Percentiles rank a stretch among this genome's conserved stretches.
Conservation (phyloP, 768 basidiomycete genomes). For the Pisolithus orientalis region DNA sequence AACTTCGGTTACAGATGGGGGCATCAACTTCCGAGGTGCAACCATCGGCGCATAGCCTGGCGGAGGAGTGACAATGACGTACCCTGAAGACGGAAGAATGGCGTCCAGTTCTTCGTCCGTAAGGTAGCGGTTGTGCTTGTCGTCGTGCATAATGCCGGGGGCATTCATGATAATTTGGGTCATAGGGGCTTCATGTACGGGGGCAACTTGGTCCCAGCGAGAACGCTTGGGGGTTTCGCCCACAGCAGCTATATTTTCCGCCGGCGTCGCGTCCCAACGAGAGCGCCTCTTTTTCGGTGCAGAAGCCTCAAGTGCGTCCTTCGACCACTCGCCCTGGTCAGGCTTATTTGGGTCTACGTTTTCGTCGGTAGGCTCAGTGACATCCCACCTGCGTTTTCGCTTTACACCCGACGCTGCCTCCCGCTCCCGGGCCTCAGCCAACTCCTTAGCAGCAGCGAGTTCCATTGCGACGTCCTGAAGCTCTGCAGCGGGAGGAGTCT, state of each 20-base stretch:
- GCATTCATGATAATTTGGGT: constrained; percentile 84
- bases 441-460: constrained; percentile 43
- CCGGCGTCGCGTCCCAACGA: constrained; percentile 92
- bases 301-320: constrained; percentile 65
- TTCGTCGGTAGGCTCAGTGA: constrained; percentile 54
- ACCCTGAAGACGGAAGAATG: constrained; percentile 81
- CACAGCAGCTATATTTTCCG: constrained; percentile 44
- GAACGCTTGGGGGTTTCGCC: constrained; percentile 82
- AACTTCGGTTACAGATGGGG: constrained; percentile 45
- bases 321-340: constrained; percentile 65
- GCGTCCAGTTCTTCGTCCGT: constrained; percentile 94
- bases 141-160: constrained; percentile 77
- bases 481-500: constrained; percentile 82
- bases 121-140: constrained; percentile 94
- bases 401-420: constrained; percentile 46
- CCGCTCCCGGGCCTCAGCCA: constrained; percentile 32
- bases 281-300: constrained; percentile 90
- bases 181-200: constrained; percentile 62
- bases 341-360: constrained; percentile 56
- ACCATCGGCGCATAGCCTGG: constrained; percentile 84
- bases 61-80: constrained; percentile 88
- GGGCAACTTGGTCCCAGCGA: constrained; percentile 95
- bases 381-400: constrained; percentile 82
- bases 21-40: constrained; percentile 57
- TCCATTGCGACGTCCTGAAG: constrained; percentile 68